Evolutionary conservation across 129 eudicot species (phyloP), one percentile per base, ranked within the genome.

Genomic region (Calendula officinalis): DNA sequence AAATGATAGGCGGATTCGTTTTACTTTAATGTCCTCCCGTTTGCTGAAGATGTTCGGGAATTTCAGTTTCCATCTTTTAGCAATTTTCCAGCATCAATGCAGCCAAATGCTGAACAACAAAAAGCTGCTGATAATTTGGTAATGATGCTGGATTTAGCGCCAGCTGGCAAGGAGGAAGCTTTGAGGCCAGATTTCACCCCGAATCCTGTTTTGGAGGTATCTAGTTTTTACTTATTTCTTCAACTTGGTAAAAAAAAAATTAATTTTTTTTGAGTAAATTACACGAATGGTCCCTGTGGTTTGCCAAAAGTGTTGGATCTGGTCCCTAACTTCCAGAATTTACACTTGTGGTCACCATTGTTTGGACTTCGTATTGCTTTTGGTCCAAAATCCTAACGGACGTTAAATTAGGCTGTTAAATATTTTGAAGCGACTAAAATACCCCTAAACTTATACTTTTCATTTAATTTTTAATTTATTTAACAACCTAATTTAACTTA

Each of bases 11-110:
- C 99, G 7, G 97, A 88, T 80, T 88, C 95, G 0, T 86, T 88
- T 61, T 94, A 88, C 82, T 84, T 86, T 77, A 94, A 94, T 46
- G 88, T 86, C 34, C 92, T 94, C 49, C 99, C 99, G 53, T 94
- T 94, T 73, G 99, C 92, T 50, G 99, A 94, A 78, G 97, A 94
- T 74, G 83, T 94, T 6, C 72, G 97, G 11, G 99, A 94, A 74
- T 94, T 88, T 74, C 95, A 88, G 63, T 94, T 94, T 74, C 99
- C 99, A 9, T 94, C 99, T 37, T 86, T 94, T 66, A 82, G 82
- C 77, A 88, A 73, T 58, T 78, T 94, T 33, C 97, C 97, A 7
- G 60, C 77, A 49, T 73, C 97, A 40, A 45, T 85, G 66, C 92
- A 77, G 77, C 99, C 97, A 35, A 83, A 79, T 68, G 68, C 81